Conservation (phyloP, 345 rosid genomes). For the Brassica rapa region DNA sequence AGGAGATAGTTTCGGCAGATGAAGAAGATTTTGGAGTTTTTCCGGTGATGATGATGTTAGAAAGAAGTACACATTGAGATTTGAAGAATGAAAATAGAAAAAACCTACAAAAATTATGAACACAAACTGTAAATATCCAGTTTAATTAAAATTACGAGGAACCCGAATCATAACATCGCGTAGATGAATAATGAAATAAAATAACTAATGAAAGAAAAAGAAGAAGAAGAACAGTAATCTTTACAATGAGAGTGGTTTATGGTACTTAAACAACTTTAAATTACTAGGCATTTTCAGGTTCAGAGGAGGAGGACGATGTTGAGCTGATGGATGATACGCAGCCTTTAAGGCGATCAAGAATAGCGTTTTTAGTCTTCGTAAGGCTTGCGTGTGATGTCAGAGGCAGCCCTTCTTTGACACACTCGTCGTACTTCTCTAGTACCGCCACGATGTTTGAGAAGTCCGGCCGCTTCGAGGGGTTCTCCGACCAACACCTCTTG, state of each 20-base stretch:
- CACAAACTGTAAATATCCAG: neutral
- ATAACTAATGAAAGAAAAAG: neutral
- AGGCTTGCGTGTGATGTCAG: constrained; percentile 72
- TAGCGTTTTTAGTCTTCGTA: constrained; percentile 55
- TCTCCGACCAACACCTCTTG: constrained; percentile 88
- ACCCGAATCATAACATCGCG: constrained; percentile 23
- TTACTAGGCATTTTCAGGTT: constrained; percentile 79
- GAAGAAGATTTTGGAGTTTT: no score
- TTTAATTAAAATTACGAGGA: constrained; percentile 3
- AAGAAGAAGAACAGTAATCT: constrained; percentile 26
- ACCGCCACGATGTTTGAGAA: constrained; percentile 79
- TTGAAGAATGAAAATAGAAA: no score
- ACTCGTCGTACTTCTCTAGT: constrained; percentile 79
- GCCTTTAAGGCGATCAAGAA: constrained; percentile 72
- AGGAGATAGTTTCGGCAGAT: no score
- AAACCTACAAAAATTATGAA: no score
- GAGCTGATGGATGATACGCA: constrained; percentile 59
- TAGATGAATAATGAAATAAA: neutral
- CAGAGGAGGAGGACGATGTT: constrained; percentile 49
- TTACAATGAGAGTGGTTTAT: constrained; percentile 15
- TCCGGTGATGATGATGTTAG: no score
- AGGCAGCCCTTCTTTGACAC: constrained; percentile 90
- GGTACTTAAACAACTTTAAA: constrained; percentile 14
- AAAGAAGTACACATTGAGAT: no score
- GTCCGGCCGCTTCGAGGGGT: constrained; percentile 87